These are phyloP conservation scores for Phlebopus sp. DNA, from an alignment of 1,284 basidiomycete genomes.

Conservation along the genomic window DNA sequence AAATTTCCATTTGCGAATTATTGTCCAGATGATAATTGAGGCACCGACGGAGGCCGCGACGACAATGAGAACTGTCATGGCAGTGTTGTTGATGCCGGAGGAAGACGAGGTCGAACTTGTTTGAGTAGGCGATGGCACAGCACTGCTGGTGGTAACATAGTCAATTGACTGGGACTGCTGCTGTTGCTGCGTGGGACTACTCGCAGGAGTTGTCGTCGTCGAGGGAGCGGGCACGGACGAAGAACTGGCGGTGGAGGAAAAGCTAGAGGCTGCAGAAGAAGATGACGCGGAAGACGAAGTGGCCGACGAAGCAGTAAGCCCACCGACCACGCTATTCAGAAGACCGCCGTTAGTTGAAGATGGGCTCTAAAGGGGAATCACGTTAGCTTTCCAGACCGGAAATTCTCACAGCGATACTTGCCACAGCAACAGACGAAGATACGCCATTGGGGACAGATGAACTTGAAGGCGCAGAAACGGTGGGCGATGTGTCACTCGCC, in stretches of 20 bases:
- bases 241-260: constrained; percentile 15
- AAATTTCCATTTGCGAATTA: constrained; percentile 91
- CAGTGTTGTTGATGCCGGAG: constrained; percentile 52
- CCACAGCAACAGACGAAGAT: constrained; percentile 18
- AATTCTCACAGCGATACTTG: constrained; percentile 13
- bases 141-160: constrained; percentile 14
- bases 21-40: constrained; percentile 73
- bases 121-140: constrained; percentile 23
- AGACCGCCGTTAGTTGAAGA: constrained; percentile 7
- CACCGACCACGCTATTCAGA: constrained; percentile 9
- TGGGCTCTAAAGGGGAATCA: constrained; percentile 12
- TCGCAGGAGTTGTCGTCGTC: constrained; percentile 13
- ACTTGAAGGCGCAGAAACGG: constrained; percentile 14
- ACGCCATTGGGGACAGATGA: constrained; percentile 10
- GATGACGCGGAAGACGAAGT: constrained; percentile 14
- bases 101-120: constrained; percentile 22
- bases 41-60: constrained; percentile 68
- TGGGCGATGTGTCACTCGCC: constrained; percentile 11
- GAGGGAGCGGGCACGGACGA: constrained; percentile 17
- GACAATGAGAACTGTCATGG: constrained; percentile 68
- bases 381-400: constrained; percentile 7
- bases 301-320: constrained; percentile 11
- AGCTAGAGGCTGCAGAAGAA: constrained; percentile 3
- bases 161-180: constrained; percentile 14
- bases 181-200: not conserved